These are phyloP conservation scores for Sporisorium exsertum DNA, from an alignment of 1,284 basidiomycete species.

Conservation along the genomic window DNA sequence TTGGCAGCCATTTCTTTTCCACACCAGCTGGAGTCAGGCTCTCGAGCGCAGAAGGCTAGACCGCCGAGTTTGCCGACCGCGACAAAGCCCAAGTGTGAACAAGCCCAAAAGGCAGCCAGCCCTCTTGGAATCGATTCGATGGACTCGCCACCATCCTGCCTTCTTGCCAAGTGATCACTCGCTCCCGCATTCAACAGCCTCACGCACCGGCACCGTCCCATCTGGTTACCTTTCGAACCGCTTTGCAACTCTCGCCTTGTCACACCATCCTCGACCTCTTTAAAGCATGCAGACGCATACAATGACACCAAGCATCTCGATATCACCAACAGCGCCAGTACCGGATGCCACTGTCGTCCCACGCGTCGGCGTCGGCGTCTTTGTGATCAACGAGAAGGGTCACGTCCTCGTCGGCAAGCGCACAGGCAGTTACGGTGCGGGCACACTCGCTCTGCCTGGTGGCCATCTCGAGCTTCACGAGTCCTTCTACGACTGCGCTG, in stretches of 20 bases:
- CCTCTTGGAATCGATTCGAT: neutral
- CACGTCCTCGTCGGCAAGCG: constrained; percentile 62
- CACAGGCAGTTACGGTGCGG: constrained; percentile 63
- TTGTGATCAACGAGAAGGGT: constrained; percentile 56
- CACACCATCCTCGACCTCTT: neutral
- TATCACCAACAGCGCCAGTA: constrained; percentile 9
- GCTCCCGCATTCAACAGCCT: constrained; percentile 1
- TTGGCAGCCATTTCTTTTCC: no score
- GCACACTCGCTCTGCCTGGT: constrained; percentile 63
- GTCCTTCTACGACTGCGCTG: constrained; percentile 61
- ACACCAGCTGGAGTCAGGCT: neutral
- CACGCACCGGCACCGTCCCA: neutral
- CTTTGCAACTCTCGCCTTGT: neutral
- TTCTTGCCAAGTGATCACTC: neutral
- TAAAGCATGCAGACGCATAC: constrained; percentile 7
- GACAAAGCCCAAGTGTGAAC: neutral
- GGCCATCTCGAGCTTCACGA: constrained; percentile 68
- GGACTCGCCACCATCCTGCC: neutral
- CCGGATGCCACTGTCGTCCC: constrained; percentile 51
- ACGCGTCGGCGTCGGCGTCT: constrained; percentile 65
- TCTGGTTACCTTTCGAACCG: no score
- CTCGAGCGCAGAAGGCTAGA: neutral
- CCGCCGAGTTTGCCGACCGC: neutral
- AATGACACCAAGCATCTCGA: constrained; percentile 1
- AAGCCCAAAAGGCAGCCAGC: neutral